Evolutionary conservation across 2,329 filamentous ascomycete species (phyloP).

Genomic region (Ophiostoma tasmaniense): DNA sequence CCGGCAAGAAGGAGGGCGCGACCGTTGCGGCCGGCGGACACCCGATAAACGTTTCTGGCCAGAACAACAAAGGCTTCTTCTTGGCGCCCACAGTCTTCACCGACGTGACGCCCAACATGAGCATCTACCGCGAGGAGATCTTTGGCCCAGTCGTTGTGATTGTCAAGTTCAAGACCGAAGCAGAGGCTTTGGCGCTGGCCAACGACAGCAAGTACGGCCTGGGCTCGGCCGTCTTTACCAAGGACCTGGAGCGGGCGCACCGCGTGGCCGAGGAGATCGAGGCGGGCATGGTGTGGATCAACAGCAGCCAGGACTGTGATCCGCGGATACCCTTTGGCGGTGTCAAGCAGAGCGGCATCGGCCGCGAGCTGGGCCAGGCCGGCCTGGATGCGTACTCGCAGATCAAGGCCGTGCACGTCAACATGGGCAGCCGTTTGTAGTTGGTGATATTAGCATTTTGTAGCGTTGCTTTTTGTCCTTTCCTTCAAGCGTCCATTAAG

Average conservation of each 20-base stretch:
- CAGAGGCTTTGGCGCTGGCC: conserved; percentile 63
- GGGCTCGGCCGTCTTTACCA: conserved; percentile 66
- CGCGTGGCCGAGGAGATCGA: conserved; percentile 56
- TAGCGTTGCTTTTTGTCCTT: neutral
- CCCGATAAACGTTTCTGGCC: neutral
- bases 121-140: conserved; percentile 64
- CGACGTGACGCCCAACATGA: conserved; percentile 48
- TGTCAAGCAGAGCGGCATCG: conserved; percentile 55
- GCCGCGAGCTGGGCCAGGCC: conserved; percentile 38
- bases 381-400: conserved; percentile 12
- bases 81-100: conserved; percentile 19
- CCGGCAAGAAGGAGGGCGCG: conserved; percentile 51
- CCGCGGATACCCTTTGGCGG: conserved; percentile 56
- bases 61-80: conserved; percentile 15
- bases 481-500: too few species aligned
- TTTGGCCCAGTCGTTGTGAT: conserved; percentile 70
- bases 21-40: conserved; percentile 46
- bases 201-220: conserved; percentile 80
- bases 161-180: conserved; percentile 55
- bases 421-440: conserved; percentile 5
- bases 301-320: conserved; percentile 58
- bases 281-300: conserved; percentile 60
- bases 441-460: neutral
- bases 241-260: conserved; percentile 43
- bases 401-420: conserved; percentile 12